Conservation (phyloP, 208 protist genomes). For the Porcisia hertigi region DNA sequence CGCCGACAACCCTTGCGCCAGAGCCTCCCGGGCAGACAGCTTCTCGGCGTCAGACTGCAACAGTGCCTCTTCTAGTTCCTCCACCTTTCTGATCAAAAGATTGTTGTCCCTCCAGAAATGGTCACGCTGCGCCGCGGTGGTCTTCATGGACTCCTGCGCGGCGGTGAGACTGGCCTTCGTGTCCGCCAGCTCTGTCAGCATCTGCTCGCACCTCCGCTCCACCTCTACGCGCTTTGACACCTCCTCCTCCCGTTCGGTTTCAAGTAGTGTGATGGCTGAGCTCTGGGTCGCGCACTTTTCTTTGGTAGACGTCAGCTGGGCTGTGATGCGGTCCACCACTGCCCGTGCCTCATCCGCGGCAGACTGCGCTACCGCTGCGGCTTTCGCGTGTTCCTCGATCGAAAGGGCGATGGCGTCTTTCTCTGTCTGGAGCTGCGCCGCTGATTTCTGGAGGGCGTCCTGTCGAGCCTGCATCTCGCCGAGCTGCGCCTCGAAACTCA, state of each 20-base stretch:
- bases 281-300: constrained; percentile 4
- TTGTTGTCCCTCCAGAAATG: constrained; percentile 63
- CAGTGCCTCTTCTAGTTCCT: constrained; percentile 61
- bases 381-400: neutral
- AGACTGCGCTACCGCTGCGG: neutral
- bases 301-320: constrained; percentile 6
- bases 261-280: neutral
- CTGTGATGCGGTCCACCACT: constrained; percentile 5
- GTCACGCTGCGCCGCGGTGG: constrained; percentile 30
- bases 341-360: constrained; percentile 5
- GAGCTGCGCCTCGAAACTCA: constrained; percentile 56
- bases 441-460: constrained; percentile 6
- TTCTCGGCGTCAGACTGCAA: constrained; percentile 61
- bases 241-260: constrained; percentile 4
- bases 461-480: constrained; percentile 30
- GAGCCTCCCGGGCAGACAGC: constrained; percentile 50
- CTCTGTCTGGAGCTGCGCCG: constrained; percentile 7
- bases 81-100: constrained; percentile 53
- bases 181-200: constrained; percentile 22
- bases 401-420: constrained; percentile 13
- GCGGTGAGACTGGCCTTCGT: constrained; percentile 17
- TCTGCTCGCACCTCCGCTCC: constrained; percentile 14
- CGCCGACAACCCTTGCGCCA: constrained; percentile 52
- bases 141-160: constrained; percentile 18
- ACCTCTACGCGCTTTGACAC: constrained; percentile 2